Base-by-base conservation (phyloP, 2,329 filamentous ascomycete genomes). In the Rutstroemia sp. region DNA sequence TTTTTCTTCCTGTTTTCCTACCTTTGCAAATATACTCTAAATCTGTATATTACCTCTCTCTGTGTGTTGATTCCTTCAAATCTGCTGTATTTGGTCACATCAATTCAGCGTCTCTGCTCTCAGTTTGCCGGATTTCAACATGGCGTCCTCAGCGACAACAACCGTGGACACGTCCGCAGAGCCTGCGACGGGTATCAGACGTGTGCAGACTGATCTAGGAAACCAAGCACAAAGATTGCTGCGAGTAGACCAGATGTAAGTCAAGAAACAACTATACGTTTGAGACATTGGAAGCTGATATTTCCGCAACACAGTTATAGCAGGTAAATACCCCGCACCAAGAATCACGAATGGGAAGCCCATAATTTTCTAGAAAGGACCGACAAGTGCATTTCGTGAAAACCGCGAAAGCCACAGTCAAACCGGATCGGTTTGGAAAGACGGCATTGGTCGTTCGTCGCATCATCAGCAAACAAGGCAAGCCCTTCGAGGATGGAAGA, bases 191-290 rank as follows among this genome's bases (percentile, higher is more conserved):
- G 50, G 50, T 9, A 52, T 52, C 4, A 52, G 39, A 46, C 40
- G 50, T 14, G 50, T 36, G 40, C 23, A 45, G 10, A 52, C 50
- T 12, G 50, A 42, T 19, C 50, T 19, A 17, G 50, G 40, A 21
- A 52, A 45, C 16, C 27, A 52, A 45, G 23, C 50, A 3, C 50
- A 52, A 16, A 52, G 50, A 34, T 38, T 52, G 10, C 17, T 52
- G 14, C 50, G 50, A 8, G 50, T 52, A 19, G 50, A 52, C 21
- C 50, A 52, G 21, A 52, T 52, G 50, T 52, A 17, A 46, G 39
- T 52, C n/a, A 5, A 17, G 21, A 10, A 23, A 39, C 36, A 39
- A 16, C 4, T 14, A 27, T 25, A 14, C n/a, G 23, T 9, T 23
- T 12, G 17, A 17, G 9, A 23, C 4, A 2, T 30, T 42, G 7